Percentiles rank a stretch among this genome's conserved stretches.
phyloP scores from a whole-genome alignment of 2,329 filamentous ascomycete genomes.

The Fusarium sterilihyphosum region DNA sequence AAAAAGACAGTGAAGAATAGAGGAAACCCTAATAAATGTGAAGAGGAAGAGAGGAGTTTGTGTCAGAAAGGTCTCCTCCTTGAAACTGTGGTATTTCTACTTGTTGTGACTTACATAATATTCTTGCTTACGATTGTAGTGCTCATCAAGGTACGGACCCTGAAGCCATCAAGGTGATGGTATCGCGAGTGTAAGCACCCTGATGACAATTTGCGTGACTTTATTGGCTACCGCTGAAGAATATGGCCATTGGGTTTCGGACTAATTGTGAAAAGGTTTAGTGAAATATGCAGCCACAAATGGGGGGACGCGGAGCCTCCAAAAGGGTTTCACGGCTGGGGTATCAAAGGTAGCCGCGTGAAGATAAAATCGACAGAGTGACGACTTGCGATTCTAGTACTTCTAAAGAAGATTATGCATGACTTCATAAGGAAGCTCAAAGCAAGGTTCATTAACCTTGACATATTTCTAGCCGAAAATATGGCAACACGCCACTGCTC shows the following conservation, averaged over 20 bases:
- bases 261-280: background rate
- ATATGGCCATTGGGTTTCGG: background rate
- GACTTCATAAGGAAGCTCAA: rapidly evolving
- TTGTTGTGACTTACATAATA: background rate
- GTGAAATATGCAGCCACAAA: background rate
- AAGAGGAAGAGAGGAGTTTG: too few species aligned
- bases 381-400: too few species aligned
- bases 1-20: background rate
- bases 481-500: background rate
- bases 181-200: background rate
- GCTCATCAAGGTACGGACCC: conserved; percentile 34
- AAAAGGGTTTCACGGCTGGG: background rate
- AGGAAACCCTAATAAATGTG: too few species aligned
- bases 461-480: background rate
- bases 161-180: conserved; percentile 34
- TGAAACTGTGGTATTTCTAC: conserved; percentile 7
- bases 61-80: too few species aligned
- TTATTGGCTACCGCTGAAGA: conserved; percentile 11
- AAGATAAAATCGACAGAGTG: background rate
- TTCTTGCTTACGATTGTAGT: background rate
- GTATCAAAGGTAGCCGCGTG: background rate
- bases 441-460: background rate
- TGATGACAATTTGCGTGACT: conserved; percentile 21
- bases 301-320: conserved; percentile 17
- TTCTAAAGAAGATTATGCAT: rapidly evolving